Evolutionary conservation across 768 basidiomycete genomes (phyloP), one percentile per base, ranked within the genome.

Genomic region (Dictyophora rubrovolvata): DNA sequence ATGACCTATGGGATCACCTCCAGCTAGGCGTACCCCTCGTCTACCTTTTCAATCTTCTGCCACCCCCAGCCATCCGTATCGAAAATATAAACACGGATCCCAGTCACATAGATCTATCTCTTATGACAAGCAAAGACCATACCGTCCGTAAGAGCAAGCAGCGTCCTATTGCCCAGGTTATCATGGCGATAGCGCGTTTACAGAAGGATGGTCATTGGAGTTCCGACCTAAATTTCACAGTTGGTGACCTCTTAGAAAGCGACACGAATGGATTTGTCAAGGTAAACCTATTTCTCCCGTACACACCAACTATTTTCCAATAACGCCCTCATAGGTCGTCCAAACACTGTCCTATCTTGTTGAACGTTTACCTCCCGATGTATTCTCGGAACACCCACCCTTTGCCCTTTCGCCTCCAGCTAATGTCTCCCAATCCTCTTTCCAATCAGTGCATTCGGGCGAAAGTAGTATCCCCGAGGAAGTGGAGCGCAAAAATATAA

Each of bases 181-280:
- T 90, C 34, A 95, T 96, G 84, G 85, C 87, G 67, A 81, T 95
- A 66, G 84, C 81, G 55, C 79, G 81, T 51, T 76, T 87, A 60
- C 76, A 79, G 66, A 78, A 80, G 63, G 74, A 74, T 20, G 77
- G 82, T 63, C 75, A 77, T 65, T 81, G 89, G 70, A 77, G 79
- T 12, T 79, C 81, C 58, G 86, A 86, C 65, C 86, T 90, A 67
- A 81, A 83, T 50, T 97, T 97, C 72, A 92, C 89, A 0, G 85
- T 98, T 16, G 88, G 88, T 34, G 95, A 98, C 70, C 75, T 98
- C 53, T 90, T 87, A 82, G 84, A 89, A 67, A 87, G 90, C 65
- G 92, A 93, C 37, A 96, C 90, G 5, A 93, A 94, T 65, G 93
- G 92, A 5, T 77, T 98, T 62, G 94, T 97, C 67, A 96, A 96